Base-by-base conservation (phyloP, 345 rosid genomes). In the Tarenaya hassleriana region DNA sequence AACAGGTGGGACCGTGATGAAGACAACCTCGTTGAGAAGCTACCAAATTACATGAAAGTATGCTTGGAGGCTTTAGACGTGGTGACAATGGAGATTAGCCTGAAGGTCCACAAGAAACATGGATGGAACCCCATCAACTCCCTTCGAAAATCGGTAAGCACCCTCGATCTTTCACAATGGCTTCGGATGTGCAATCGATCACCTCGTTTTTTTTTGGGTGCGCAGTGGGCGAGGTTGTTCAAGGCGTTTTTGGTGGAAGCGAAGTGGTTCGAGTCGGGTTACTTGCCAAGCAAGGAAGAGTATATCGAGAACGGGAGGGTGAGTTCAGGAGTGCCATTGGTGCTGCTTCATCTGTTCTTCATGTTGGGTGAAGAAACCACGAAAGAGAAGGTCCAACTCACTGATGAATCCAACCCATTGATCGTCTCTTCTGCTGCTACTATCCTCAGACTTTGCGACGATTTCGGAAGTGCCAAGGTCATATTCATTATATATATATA, bases 401-500 rank as follows among this genome's bases (percentile, higher is more conserved):
- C 75, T 1, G 75, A 73, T n/a, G 38, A 58, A 33, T 12, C n/a
- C n/a, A 47, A 37, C 24, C 83, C 80, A 0, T 15, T 27, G 42
- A 58, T 79, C 18, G 41, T 77, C 18, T 67, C 77, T 1, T 55
- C 77, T 40, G 37, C 73, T 0, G 78, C 76, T 7, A 56, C 73
- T 10, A 79, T 77, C 46, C 77, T 79, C 35, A 76, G 80, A 8
- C 76, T 76, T 0, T 81, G 82, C 78, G 84, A 84, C 58, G 80
- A 79, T 49, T 64, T 80, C 21, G 84, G 84, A 67, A 78, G 75
- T 63, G 77, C 83, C 34, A 50, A 76, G 76, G 92, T 73, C 50
- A 1, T 24, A 24, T 2, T 24, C 5, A 24, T 24, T 24, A 24
- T 24, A 24, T 5, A 24, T 24, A 24, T 5, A 2, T 2, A 24